Evolutionary conservation across 129 eudicot genomes (phyloP).

Genomic region (Pittosporum tobira): DNA sequence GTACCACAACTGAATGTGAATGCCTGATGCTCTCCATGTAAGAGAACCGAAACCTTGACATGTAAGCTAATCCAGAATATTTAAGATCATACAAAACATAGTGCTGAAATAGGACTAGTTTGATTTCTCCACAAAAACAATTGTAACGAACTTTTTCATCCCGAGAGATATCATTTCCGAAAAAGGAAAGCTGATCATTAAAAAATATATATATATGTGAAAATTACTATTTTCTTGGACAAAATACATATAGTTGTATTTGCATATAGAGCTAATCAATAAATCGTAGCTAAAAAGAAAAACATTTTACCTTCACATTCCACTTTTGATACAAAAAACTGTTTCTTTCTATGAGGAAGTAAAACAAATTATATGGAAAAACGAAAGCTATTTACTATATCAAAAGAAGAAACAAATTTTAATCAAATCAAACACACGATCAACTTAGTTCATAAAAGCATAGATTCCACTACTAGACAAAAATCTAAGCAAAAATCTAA

Average conservation of each 20-base stretch:
- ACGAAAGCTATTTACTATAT: background rate
- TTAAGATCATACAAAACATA: background rate
- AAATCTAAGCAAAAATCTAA: too few species aligned
- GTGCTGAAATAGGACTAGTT: too few species aligned
- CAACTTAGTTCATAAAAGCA: too few species aligned
- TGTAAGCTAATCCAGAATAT: background rate
- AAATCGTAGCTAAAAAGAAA: conserved; percentile 17
- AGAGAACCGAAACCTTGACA: background rate
- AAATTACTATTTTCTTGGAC: conserved; percentile 9
- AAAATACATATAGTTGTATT: background rate
- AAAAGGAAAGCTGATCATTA: conserved; percentile 16
- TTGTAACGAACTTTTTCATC: too few species aligned
- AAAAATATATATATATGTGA: conserved; percentile 15
- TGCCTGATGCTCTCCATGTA: background rate
- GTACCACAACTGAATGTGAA: background rate
- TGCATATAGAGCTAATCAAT: conserved; percentile 4
- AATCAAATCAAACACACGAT: conserved; percentile 3
- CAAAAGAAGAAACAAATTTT: background rate
- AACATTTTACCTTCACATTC: too few species aligned
- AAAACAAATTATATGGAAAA: background rate
- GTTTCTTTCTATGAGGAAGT: background rate
- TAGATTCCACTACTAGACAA: too few species aligned
- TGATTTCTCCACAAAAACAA: background rate
- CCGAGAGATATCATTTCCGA: conserved; percentile 1
- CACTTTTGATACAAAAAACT: background rate